Base-by-base conservation (phyloP, 495 filamentous ascomycete species). In the Pyrenula massariospora region DNA sequence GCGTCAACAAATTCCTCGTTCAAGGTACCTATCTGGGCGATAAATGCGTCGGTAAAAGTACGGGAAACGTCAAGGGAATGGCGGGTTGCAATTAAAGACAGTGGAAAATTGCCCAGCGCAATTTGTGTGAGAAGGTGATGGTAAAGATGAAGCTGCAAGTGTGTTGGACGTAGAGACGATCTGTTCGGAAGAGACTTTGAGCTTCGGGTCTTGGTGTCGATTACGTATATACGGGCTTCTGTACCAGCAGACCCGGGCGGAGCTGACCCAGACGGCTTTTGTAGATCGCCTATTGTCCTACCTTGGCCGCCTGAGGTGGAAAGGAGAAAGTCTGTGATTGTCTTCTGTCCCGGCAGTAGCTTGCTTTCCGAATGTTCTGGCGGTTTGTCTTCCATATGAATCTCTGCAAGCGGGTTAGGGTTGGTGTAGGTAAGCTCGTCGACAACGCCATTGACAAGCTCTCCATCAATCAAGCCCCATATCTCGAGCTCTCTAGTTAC, bases 71-170 rank as follows among this genome's bases (percentile, higher is more conserved):
- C 74, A 5, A 98, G 72, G 0, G 72, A 66, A 61, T 95, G 90
- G 12, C 90, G 84, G 10, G 72, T 62, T 50, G 91, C 83, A 12
- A 97, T 72, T 3, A 71, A 60, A 20, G 77, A 63, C 42, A 89
- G 84, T 55, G 87, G 80, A 0, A 96, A 77, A 55, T 77, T 73
- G n/a, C 77, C 72, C 58, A 80, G 85, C 1, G 79, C 81, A 59
- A 97, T 77, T 2, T 81, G 73, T 47, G 84, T 83, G 24, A 98
- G 77, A 53, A 97, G 82, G n/a, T 84, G 84, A 61, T 90, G 90
- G 64, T 98, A 98, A 1, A 96, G 72, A 70, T 94, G 91, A 8
- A 98, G 74, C 67, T 98, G 93, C 54, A 96, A 83, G 54, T 82
- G 74, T 0, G 93, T 88, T 0, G 84, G 87, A 11, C 86, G 84